Percentiles rank a stretch among this genome's conserved stretches.
phyloP scores from a whole-genome alignment of 2,329 filamentous ascomycete genomes.

The Furcasterigmium furcatum region DNA sequence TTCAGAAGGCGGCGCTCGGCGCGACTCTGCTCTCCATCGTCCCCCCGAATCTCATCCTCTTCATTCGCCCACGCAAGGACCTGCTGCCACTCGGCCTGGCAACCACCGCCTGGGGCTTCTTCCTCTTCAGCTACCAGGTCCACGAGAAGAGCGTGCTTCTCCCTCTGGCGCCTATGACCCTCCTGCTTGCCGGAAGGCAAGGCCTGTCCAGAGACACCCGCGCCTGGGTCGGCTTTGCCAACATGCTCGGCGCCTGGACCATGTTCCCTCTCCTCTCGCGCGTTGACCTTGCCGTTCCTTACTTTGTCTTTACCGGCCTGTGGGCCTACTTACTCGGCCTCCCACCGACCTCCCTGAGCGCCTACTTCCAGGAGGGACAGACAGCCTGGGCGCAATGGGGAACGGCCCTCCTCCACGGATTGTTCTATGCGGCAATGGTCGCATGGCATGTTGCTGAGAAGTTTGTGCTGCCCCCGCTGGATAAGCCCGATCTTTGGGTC shows the following conservation, averaged over 20 bases:
- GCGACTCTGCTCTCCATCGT: conserved; percentile 75
- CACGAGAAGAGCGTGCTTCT: conserved; percentile 97
- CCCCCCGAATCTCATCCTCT: conserved; percentile 75
- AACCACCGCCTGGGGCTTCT: conserved; percentile 91
- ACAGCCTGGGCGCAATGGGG: conserved; percentile 48
- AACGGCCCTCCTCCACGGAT: conserved; percentile 67
- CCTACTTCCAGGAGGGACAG: conserved; percentile 57
- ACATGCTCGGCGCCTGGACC: conserved; percentile 85
- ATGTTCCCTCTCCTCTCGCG: conserved; percentile 87
- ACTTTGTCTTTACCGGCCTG: conserved; percentile 76
- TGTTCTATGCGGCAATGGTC: conserved; percentile 75
- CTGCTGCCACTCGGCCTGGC: conserved; percentile 79
- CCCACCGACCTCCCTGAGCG: conserved; percentile 70
- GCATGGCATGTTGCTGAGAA: conserved; percentile 78
- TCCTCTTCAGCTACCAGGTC: conserved; percentile 95
- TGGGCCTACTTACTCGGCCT: conserved; percentile 92
- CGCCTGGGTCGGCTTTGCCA: conserved; percentile 95
- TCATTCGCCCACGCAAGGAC: conserved; percentile 72
- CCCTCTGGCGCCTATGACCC: conserved; percentile 88
- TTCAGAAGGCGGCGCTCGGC: conserved; percentile 73
- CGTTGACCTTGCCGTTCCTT: conserved; percentile 81
- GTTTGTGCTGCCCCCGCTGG: conserved; percentile 61
- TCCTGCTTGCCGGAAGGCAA: conserved; percentile 74
- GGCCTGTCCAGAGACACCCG: conserved; percentile 74
- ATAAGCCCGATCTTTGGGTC: conserved; percentile 92